These are phyloP conservation scores for Penicillium canariense DNA, from an alignment of 495 filamentous ascomycete species.

Conservation along the genomic window DNA sequence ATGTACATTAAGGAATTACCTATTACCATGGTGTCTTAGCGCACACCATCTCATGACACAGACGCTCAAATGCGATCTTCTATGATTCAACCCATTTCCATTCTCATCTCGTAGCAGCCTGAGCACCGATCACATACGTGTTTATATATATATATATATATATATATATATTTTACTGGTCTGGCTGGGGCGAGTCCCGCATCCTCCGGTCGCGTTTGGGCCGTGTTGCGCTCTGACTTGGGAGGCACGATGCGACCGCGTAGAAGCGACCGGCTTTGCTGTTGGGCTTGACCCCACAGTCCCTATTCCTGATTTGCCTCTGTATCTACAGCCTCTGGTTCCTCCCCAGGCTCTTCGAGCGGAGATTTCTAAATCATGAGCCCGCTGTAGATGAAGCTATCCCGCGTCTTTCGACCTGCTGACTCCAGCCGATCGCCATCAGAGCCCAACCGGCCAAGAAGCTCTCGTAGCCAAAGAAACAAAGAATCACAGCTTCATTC, in stretches of 20 bases:
- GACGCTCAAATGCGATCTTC: conserved; percentile 37
- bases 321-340: background rate
- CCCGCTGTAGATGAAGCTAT: background rate
- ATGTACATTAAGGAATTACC: conserved; percentile 44
- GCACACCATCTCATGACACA: conserved; percentile 42
- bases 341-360: background rate
- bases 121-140: background rate
- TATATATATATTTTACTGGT: too few species aligned
- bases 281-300: too few species aligned
- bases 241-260: too few species aligned
- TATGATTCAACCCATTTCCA: conserved; percentile 22
- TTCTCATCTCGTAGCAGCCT: background rate
- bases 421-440: background rate
- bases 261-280: too few species aligned
- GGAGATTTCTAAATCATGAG: background rate
- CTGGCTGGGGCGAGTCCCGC: too few species aligned
- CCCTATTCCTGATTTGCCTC: too few species aligned
- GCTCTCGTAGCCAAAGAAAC: background rate
- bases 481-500: too few species aligned
- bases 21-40: conserved; percentile 33
- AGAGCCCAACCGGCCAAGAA: background rate
- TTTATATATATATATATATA: too few species aligned
- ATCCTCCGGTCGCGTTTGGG: too few species aligned
- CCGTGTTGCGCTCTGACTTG: too few species aligned
- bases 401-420: background rate